phyloP scores from a whole-genome alignment of 2,329 filamentous ascomycete species.

The Xylariales sp. region DNA sequence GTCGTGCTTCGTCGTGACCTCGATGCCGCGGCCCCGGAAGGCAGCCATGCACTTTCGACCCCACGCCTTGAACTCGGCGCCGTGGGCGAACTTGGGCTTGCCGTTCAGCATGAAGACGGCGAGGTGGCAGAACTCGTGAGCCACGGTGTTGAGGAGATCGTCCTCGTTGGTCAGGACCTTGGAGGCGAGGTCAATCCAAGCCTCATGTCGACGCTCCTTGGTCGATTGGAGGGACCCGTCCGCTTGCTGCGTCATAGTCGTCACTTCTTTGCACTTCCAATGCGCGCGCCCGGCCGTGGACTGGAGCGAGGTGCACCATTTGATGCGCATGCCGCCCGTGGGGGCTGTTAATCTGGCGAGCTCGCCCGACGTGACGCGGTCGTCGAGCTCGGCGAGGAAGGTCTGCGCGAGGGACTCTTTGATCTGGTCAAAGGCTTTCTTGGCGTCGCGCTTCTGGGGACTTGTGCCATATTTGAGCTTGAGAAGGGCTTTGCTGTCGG shows the following conservation, averaged over 20 bases:
- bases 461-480: slow-evolving; percentile 29
- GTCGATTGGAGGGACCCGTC: slow-evolving; percentile 20
- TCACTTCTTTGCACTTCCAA: slow-evolving; percentile 59
- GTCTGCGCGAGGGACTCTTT: slow-evolving; percentile 59
- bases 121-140: slow-evolving; percentile 94
- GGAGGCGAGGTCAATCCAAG: slow-evolving; percentile 80
- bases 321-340: slow-evolving; percentile 66
- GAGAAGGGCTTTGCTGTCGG: slow-evolving; percentile 22
- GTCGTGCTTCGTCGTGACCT: slow-evolving; percentile 83
- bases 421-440: slow-evolving; percentile 55
- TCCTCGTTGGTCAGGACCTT: slow-evolving; percentile 79
- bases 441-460: slow-evolving; percentile 34
- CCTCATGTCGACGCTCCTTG: slow-evolving; percentile 53
- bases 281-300: slow-evolving; percentile 73
- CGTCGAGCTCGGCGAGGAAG: slow-evolving; percentile 68
- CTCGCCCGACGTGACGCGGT: slow-evolving; percentile 54
- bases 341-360: slow-evolving; percentile 53
- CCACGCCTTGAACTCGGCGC: slow-evolving; percentile 78
- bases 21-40: slow-evolving; percentile 60
- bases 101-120: slow-evolving; percentile 85
- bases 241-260: slow-evolving; percentile 24
- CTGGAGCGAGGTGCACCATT: slow-evolving; percentile 75
- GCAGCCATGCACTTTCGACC: slow-evolving; percentile 47
- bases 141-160: slow-evolving; percentile 82
- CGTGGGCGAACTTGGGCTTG: slow-evolving; percentile 73